Evolutionary conservation across 2,329 filamentous ascomycete species (phyloP), one percentile per base, ranked within the genome.

Genomic region (Neoarthrinium moseri): DNA sequence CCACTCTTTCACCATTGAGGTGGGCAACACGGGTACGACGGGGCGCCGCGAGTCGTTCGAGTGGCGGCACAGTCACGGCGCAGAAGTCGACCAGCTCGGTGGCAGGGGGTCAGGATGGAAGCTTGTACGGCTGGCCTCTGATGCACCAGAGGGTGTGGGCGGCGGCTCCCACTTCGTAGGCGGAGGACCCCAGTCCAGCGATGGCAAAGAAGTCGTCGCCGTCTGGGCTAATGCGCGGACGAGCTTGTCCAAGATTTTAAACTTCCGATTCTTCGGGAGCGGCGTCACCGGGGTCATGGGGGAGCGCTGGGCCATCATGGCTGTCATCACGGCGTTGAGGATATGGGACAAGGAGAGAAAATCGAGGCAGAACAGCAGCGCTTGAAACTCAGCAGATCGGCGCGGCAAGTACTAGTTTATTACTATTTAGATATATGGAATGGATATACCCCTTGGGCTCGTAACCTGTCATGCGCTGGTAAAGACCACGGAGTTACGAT

Each of bases 201-300:
- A 59, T 34, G 55, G 49, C 21, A 51, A 49, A 35, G 57, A 60
- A 36, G 43, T 59, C 26, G 52, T 59, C 6, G 57, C 55, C 12
- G 51, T 54, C 12, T 56, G 51, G 44, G 27, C 54, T 11, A 34
- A 45, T 15, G 54, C 55, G 36, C 20, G 26, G 17, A 41, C 32
- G 45, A 54, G 49, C 45, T 47, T 47, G 43, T 54, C 41, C 33
- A 57, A 59, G 49, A 33, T 41, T 8, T 50, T 55, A 30, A 54
- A 52, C 43, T 56, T 59, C 46, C 50, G 48, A 24, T 56, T 56
- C 47, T 15, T 50, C 13, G 55, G 52, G 34, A 56, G 51, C 50
- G 56, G 50, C 15, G 45, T 50, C 12, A 52, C 54, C 6, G 55
- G 56, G 12, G 43, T 47, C 21, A 44, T 59, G 32, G 57, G 57